Percentiles rank a stretch among this genome's conserved stretches.
These are phyloP conservation scores for Arthrinium phaeospermum DNA, from an alignment of 2,329 filamentous ascomycete species.

Conservation along the genomic window DNA sequence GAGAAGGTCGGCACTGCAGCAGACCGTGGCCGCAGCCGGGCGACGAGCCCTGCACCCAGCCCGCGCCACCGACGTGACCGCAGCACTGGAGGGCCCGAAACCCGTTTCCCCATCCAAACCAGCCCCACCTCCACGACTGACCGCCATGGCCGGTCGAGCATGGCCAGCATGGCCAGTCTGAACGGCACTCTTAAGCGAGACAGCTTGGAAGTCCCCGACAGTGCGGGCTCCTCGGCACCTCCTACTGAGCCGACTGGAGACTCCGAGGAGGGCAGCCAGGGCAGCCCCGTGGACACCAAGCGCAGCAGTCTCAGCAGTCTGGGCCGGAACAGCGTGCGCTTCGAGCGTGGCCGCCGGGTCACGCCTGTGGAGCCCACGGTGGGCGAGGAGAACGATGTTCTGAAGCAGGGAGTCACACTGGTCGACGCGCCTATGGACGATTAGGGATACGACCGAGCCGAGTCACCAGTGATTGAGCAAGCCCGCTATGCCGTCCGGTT, in stretches of 20 bases:
- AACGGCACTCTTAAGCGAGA: slow-evolving; percentile 60
- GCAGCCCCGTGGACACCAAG: slow-evolving; percentile 56
- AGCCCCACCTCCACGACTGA: slow-evolving; percentile 62
- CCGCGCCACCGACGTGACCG: slow-evolving; percentile 77
- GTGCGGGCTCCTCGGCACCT: slow-evolving; percentile 49
- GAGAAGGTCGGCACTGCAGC: slow-evolving; percentile 57
- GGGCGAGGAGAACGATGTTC: slow-evolving; percentile 26
- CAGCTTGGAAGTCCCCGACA: slow-evolving; percentile 82
- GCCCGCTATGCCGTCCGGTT: background rate
- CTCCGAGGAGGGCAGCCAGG: slow-evolving; percentile 25
- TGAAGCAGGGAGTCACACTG: slow-evolving; percentile 53
- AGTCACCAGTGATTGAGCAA: slow-evolving; percentile 17
- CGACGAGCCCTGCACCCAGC: slow-evolving; percentile 73
- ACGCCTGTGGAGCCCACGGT: slow-evolving; percentile 35
- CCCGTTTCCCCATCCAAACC: slow-evolving; percentile 83
- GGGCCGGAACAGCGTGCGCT: slow-evolving; percentile 56
- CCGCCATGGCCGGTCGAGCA: slow-evolving; percentile 50
- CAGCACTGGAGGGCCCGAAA: slow-evolving; percentile 74
- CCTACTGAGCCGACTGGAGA: slow-evolving; percentile 50
- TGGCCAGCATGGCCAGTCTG: slow-evolving; percentile 46
- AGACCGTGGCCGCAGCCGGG: slow-evolving; percentile 69
- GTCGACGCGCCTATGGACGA: slow-evolving; percentile 58
- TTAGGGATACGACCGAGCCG: slow-evolving; percentile 20
- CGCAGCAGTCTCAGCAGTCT: slow-evolving; percentile 72
- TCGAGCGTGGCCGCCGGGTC: slow-evolving; percentile 59